Evolutionary conservation across 768 basidiomycete genomes (phyloP), one percentile per base, ranked within the genome.

Genomic region (Leucosporidium yakuticum): DNA sequence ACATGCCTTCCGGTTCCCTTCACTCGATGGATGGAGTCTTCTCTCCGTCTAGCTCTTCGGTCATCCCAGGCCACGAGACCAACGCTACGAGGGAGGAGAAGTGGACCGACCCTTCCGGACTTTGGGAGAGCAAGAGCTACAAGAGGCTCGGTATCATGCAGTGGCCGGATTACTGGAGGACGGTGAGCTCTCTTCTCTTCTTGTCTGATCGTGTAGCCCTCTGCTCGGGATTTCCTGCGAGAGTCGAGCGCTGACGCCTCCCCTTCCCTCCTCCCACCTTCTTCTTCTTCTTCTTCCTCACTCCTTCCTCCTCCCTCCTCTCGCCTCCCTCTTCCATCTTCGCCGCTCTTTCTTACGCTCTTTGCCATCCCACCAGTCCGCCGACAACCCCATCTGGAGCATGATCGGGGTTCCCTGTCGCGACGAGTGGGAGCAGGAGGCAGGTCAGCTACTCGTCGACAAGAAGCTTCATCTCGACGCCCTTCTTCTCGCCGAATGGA

Each of bases 361-460:
- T 31, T 56, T 25, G 44, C 50, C 60, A 61, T 60, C 23, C 62
- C 63, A 9, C n/a, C 14, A 44, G 2, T 55, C 74, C 67, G 39
- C 60, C 44, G 63, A 64, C 61, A 69, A 69, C 60, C 29, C 71
- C 1, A 69, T 69, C 50, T 81, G 81, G 81, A 73, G 78, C 0
- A 77, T 80, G 56, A 69, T 80, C 34, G 80, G 79, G 25, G 78
- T 79, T 0, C 76, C 79, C 25, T 81, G 80, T 62, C 69, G 80
- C 25, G 78, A 80, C 67, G 80, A 81, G 64, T 81, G 79, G 79
- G 81, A 81, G 70, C 78, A 80, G 70, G 81, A 81, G 57, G 80
- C 81, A 15, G 80, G 80, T 4, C 79, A 79, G 68, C 79, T 81
- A 74, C 74, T 81, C 49, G 71, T 81, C 60, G 80, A 81, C 69